A percentile compares a stretch with the other conserved stretches of the same genome.
phyloP scores from a whole-genome alignment of 768 basidiomycete genomes.

The Gautieria morchelliformis region DNA sequence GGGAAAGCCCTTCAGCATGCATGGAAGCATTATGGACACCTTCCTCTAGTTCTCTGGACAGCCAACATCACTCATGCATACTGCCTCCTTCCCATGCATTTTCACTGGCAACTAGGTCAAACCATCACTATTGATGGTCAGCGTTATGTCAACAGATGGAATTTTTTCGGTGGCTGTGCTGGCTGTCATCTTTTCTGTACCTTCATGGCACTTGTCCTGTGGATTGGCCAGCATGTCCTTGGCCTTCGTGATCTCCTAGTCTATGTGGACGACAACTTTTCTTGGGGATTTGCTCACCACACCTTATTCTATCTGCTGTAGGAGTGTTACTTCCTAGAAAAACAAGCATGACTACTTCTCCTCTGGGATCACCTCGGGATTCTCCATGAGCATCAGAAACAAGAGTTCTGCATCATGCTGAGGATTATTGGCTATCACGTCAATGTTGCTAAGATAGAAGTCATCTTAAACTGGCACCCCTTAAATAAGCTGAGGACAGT shows the following conservation, averaged over 20 bases:
- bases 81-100: constrained; percentile 25
- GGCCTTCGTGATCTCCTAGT: constrained; percentile 13
- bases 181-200: constrained; percentile 21
- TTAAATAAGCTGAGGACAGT: no score
- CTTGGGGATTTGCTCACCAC: constrained; percentile 8
- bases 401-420: constrained; percentile 23
- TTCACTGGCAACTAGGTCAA: no score
- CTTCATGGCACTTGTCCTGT: constrained; percentile 27
- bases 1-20: constrained; percentile 16
- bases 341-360: constrained; percentile 25
- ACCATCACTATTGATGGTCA: constrained; percentile 15
- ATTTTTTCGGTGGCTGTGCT: constrained; percentile 22
- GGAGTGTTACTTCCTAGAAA: constrained; percentile 22
- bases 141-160: constrained; percentile 23
- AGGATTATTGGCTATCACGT: not conserved
- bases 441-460: not conserved
- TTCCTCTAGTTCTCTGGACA: constrained; percentile 19
- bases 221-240: constrained; percentile 4
- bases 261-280: no score
- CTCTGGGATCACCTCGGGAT: constrained; percentile 33
- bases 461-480: no score
- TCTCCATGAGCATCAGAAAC: constrained; percentile 31
- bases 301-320: constrained; percentile 4
- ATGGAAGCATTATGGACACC: constrained; percentile 4
- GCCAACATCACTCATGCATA: constrained; percentile 31